These are phyloP conservation scores for Skeletonema marinoi DNA, from an alignment of 108 stramenopile genomes.

Conservation along the genomic window DNA sequence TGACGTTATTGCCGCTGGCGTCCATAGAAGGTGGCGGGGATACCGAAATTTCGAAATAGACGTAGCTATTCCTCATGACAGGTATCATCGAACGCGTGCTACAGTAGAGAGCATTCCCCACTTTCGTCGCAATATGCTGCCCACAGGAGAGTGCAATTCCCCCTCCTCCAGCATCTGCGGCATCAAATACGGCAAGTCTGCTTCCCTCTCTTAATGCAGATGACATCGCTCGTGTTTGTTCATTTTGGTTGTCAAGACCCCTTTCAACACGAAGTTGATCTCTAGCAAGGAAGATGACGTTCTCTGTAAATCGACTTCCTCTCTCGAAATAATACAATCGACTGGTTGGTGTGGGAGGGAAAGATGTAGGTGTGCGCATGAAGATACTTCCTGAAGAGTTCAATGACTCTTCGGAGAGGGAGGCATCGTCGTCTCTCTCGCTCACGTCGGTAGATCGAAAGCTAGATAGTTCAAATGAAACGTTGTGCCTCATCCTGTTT, in stretches of 20 bases:
- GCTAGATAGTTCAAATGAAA: constrained; percentile 31
- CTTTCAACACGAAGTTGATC: constrained; percentile 91
- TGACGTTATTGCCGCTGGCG: neutral
- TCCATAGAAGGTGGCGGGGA: constrained; percentile 53
- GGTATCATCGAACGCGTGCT: constrained; percentile 89
- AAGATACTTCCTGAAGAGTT: constrained; percentile 67
- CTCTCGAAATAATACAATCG: constrained; percentile 86
- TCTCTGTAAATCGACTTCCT: constrained; percentile 87
- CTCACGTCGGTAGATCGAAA: neutral
- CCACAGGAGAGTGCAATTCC: constrained; percentile 86
- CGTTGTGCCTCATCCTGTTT: constrained; percentile 23
- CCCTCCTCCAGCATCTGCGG: constrained; percentile 65
- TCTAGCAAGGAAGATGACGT: constrained; percentile 92
- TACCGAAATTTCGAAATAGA: constrained; percentile 94
- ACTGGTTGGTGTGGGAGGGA: constrained; percentile 93
- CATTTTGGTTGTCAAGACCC: constrained; percentile 74
- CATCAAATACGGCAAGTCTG: constrained; percentile 91
- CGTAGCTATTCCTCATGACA: constrained; percentile 90
- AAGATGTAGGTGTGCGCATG: constrained; percentile 97
- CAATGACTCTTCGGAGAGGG: constrained; percentile 50
- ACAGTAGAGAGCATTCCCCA: constrained; percentile 87
- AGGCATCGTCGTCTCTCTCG: constrained; percentile 30
- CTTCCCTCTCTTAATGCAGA: constrained; percentile 73
- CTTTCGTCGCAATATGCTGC: constrained; percentile 91
- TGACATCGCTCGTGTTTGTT: constrained; percentile 88